These are phyloP conservation scores for Harringtonia lauricola DNA, from an alignment of 2,329 filamentous ascomycete species.

Conservation along the genomic window DNA sequence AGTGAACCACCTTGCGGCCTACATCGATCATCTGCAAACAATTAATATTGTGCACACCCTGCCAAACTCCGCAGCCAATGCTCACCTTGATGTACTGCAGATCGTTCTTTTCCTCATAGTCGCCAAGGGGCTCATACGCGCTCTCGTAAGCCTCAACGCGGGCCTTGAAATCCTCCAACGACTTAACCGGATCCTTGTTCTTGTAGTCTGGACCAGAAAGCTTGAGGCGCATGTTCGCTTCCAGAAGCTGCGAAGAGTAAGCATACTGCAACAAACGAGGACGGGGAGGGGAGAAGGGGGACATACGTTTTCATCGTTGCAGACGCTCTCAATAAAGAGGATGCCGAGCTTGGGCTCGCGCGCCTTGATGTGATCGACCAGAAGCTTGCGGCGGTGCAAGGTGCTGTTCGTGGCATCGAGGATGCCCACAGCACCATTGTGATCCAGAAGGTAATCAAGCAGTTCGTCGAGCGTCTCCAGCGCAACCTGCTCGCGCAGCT, in stretches of 20 bases:
- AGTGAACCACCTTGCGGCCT: constrained; percentile 82
- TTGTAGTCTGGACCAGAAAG: constrained; percentile 93
- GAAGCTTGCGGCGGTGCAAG: constrained; percentile 66
- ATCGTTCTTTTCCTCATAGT: constrained; percentile 80
- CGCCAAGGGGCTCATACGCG: constrained; percentile 80
- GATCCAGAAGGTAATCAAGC: constrained; percentile 73
- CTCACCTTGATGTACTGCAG: constrained; percentile 80
- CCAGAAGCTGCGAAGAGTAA: constrained; percentile 48
- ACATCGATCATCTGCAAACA: constrained; percentile 76
- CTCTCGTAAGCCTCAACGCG: constrained; percentile 90
- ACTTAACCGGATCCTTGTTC: constrained; percentile 78
- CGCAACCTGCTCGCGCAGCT: constrained; percentile 81
- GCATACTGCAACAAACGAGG: no score
- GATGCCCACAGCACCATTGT: constrained; percentile 83
- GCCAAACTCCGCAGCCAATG: no score
- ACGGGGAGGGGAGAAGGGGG: no score
- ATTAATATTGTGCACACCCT: background rate
- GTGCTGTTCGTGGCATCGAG: constrained; percentile 98
- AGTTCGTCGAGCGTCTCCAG: constrained; percentile 88
- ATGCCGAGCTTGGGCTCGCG: constrained; percentile 83
- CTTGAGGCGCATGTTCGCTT: constrained; percentile 96
- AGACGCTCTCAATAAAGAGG: constrained; percentile 90
- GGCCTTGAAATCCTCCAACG: constrained; percentile 83
- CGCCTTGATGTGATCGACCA: constrained; percentile 73
- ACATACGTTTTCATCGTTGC: constrained; percentile 59